phyloP scores from a whole-genome alignment of 2,329 filamentous ascomycete genomes.

The Sporothrix dimorphospora region DNA sequence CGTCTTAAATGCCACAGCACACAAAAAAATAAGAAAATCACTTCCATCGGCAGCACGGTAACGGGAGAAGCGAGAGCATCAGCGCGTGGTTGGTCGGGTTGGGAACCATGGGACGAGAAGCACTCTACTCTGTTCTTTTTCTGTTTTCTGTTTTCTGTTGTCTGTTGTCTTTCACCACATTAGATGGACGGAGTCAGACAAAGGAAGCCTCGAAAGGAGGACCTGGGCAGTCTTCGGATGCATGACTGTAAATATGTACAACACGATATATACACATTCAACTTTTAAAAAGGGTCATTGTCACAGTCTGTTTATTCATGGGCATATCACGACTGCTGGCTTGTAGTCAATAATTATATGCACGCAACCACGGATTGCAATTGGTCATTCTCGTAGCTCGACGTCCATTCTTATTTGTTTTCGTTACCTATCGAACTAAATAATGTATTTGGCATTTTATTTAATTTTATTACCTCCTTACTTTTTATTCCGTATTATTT shows the following conservation, averaged over 20 bases:
- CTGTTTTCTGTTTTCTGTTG: neutral
- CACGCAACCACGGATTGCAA: too few relatives aligned
- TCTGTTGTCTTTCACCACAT: neutral
- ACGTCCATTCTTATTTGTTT: too few relatives aligned
- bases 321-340: too few relatives aligned
- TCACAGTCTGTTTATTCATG: neutral
- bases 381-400: too few relatives aligned
- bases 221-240: neutral
- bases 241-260: conserved; percentile 24
- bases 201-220: neutral
- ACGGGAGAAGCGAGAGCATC: neutral
- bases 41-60: neutral
- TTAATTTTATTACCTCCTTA: neutral
- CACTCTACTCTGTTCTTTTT: conserved; percentile 20
- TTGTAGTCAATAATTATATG: too few relatives aligned
- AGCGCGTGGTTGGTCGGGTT: neutral
- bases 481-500: neutral
- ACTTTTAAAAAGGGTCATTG: neutral
- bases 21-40: conserved; percentile 24
- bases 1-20: neutral
- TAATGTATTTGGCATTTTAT: too few relatives aligned
- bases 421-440: too few relatives aligned
- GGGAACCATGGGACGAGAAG: conserved; percentile 1
- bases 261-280: conserved; percentile 13
- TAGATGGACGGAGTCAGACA: neutral